Evolutionary conservation across 768 basidiomycete species (phyloP).

Genomic region (Fibroporia radiculosa): DNA sequence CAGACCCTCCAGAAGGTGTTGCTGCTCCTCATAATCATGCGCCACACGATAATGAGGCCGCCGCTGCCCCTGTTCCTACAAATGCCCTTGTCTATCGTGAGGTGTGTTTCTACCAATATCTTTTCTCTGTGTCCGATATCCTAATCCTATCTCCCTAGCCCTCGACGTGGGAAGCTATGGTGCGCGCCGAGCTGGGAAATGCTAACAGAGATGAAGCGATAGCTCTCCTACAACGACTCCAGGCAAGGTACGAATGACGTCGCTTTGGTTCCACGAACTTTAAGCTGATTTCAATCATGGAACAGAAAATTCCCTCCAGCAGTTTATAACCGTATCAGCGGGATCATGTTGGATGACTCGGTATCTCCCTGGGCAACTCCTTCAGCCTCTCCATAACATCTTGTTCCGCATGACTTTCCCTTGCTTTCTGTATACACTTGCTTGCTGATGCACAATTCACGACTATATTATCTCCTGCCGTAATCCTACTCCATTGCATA

Average conservation of each 20-base stretch:
- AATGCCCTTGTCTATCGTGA: slow-evolving; percentile 76
- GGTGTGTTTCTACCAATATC: slow-evolving; percentile 32
- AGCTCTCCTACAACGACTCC: slow-evolving; percentile 61
- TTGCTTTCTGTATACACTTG: too few species aligned
- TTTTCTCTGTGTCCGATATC: not conserved
- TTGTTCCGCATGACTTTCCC: too few species aligned
- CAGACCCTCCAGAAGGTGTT: slow-evolving; percentile 75
- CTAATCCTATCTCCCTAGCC: slow-evolving; percentile 38
- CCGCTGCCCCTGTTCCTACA: slow-evolving; percentile 25
- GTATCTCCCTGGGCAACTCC: slow-evolving; percentile 27
- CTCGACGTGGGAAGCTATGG: slow-evolving; percentile 94
- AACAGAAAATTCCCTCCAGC: slow-evolving; percentile 67
- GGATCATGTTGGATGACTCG: slow-evolving; percentile 62
- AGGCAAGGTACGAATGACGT: slow-evolving; percentile 53
- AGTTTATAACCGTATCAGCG: slow-evolving; percentile 72
- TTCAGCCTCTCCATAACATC: not conserved
- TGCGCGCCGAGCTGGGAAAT: slow-evolving; percentile 79
- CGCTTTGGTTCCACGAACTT: too few species aligned
- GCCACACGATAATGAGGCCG: slow-evolving; percentile 46
- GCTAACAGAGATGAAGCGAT: slow-evolving; percentile 67
- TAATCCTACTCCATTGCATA: slow-evolving; percentile 1
- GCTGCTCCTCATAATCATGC: slow-evolving; percentile 88
- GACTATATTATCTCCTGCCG: not conserved
- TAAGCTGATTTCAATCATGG: slow-evolving; percentile 11
- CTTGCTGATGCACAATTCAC: not conserved